Percentiles rank a stretch among this genome's conserved stretches.
These are phyloP conservation scores for Pigoraptor vietnamica DNA, from an alignment of 78 protist genomes.

Conservation along the genomic window DNA sequence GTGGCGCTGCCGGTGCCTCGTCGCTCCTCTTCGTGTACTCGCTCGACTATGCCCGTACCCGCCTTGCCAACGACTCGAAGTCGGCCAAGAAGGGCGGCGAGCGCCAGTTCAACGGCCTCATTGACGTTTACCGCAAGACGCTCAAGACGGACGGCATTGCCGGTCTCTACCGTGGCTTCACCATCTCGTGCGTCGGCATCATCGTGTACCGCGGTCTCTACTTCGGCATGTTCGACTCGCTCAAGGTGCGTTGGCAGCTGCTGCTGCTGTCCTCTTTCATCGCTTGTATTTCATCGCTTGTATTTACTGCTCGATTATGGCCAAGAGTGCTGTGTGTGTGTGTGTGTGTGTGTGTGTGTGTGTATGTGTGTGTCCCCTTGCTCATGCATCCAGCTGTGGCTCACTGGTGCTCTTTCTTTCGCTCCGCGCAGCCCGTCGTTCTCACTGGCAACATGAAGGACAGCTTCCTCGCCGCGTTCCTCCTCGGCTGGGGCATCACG, in stretches of 20 bases:
- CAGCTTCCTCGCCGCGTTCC: conserved; percentile 42
- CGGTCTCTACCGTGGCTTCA: conserved; percentile 95
- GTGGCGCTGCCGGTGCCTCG: conserved; percentile 97
- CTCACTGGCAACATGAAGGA: conserved; percentile 16
- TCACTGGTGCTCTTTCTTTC: neutral
- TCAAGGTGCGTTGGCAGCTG: conserved; percentile 40
- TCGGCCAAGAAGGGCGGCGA: conserved; percentile 45
- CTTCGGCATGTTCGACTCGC: conserved; percentile 92
- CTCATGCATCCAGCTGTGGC: too few species aligned
- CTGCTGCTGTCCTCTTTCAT: too few species aligned
- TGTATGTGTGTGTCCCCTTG: neutral
- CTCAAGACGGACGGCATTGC: conserved; percentile 52
- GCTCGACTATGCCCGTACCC: conserved; percentile 97
- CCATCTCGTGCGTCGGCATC: conserved; percentile 88
- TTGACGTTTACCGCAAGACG: conserved; percentile 76
- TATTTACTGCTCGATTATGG: neutral
- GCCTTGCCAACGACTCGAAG: conserved; percentile 85
- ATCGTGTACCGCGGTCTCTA: conserved; percentile 90
- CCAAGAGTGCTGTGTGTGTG: neutral
- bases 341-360: neutral
- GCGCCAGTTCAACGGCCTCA: conserved; percentile 92
- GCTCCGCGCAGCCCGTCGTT: neutral
- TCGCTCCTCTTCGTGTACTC: conserved; percentile 93
- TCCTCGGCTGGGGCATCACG: conserved; percentile 40
- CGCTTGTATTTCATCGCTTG: too few species aligned